A percentile compares a stretch with the other conserved stretches of the same genome.
These are phyloP conservation scores for Papilionanthe hybrid DNA, from an alignment of 116 monocot genomes.

Conservation along the genomic window DNA sequence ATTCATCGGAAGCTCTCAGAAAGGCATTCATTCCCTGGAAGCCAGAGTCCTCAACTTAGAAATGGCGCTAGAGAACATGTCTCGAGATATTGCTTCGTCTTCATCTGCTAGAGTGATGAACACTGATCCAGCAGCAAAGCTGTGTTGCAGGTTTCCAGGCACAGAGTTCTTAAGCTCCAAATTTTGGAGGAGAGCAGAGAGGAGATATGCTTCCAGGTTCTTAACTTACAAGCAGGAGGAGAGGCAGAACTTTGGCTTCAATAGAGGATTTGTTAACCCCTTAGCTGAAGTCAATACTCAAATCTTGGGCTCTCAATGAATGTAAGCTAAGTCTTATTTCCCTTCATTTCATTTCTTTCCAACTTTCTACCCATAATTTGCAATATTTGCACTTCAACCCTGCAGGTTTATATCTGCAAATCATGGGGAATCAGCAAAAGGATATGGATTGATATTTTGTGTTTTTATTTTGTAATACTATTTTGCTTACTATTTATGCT, in stretches of 20 bases:
- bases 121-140: slow-evolving; percentile 24
- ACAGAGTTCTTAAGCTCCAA: slow-evolving; percentile 74
- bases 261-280: slow-evolving; percentile 57
- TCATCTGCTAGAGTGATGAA: slow-evolving; percentile 43
- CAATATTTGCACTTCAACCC: not conserved
- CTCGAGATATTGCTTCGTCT: slow-evolving; percentile 45
- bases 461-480: not conserved
- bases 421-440: not conserved
- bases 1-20: slow-evolving; percentile 92
- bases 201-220: slow-evolving; percentile 24
- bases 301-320: too few relatives aligned
- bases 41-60: slow-evolving; percentile 81
- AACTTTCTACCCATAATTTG: not conserved
- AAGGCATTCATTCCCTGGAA: slow-evolving; percentile 78
- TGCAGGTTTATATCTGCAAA: not conserved
- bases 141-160: slow-evolving; percentile 86
- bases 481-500: not conserved
- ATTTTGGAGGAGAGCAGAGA: slow-evolving; percentile 76
- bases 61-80: slow-evolving; percentile 74
- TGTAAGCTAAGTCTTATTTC: too few relatives aligned
- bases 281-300: slow-evolving; percentile 46
- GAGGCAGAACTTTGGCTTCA: slow-evolving; percentile 29
- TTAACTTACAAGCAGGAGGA: not conserved
- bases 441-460: not conserved
- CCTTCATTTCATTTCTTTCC: not conserved